Evolutionary conservation across 2,329 filamentous ascomycete genomes (phyloP), one percentile per base, ranked within the genome.

Genomic region (Fusarium pininemorale): DNA sequence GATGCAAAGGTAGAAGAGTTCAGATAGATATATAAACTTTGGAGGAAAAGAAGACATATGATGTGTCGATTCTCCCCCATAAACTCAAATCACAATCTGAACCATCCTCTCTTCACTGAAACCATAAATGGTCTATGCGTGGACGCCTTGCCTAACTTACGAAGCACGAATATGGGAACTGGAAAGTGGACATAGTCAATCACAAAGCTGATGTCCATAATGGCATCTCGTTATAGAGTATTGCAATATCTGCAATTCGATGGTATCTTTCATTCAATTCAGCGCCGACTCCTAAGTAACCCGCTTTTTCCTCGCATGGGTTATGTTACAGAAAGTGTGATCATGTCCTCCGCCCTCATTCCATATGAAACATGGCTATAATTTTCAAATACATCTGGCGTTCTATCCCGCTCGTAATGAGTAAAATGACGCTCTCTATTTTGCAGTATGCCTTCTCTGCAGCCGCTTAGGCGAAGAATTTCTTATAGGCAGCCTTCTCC

Each of bases 401-500:
- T 76, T 68, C 58, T 62, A 63, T 72, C 41, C 32, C 57, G 66
- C 62, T 66, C 50, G 13, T 24, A 37, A 53, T 38, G 66, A 37
- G 48, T 56, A 69, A 74, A 65, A 59, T 32, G 32, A 70, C 58
- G 55, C 51, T 56, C 39, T 63, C 54, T 58, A 66, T 64, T 56
- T 65, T 59, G 15, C 37, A 24, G 20, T 30, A 30, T 56, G 28
- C 41, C 58, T 55, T 48, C 65, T 24, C n/a, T 35, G 42, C 20
- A 24, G 32, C 38, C 50, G 18, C 39, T 69, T 79, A 91, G 45
- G 86, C 82, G 81, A 98, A 98, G 84, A 97, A 96, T 86, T 97
- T 98, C 86, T 93, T 93, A 82, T 96, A 97, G 11, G 92, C 93
- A 77, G 93, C 94, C 89, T 95, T 97, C 87, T 98, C 94, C 90